Base-by-base conservation (phyloP, 352 stramenopile genomes). In the Thalassiosira livingstoniorum region DNA sequence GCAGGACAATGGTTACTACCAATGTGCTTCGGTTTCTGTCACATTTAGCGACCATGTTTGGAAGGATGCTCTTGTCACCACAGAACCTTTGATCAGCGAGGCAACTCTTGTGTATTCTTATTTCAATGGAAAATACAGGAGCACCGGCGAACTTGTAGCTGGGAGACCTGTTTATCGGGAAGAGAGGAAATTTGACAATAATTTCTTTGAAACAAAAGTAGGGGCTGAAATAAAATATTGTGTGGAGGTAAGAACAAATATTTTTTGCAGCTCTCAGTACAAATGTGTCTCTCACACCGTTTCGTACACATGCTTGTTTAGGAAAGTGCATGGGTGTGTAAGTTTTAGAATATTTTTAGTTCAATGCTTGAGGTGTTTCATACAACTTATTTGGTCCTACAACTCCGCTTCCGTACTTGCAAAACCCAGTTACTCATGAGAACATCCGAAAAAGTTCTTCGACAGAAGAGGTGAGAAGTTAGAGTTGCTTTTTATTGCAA, bases 121-220 rank as follows among this genome's bases (percentile, higher is more conserved):
- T 67, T 85, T 85, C 29, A 85, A 76, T 54, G 77, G 77, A 15
- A 54, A 80, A 0, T 85, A 80, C 34, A 60, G 51, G 47, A 31
- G 27, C 47, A 61, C 75, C 31, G 61, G 62, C 21, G 64, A 47
- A 18, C 2, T 21, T 15, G 31, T 4, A 45, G 62, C 42, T 55
- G 27, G 27, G 23, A 29, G 42, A 34, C 42, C 57, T 42, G 45
- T 82, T 1, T 82, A 76, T 47, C n/a, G 53, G 4, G 66, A 82
- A 25, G 42, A 73, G 54, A 82, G 55, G 7, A 82, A 82, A 35
- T 51, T 62, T 37, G 29, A 64, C 61, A 35, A 27, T 7, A 60
- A 10, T 15, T 23, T 11, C 1, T 82, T 65, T 42, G 25, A 71
- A 10, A 54, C 15, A 51, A 31, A 18, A 3, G 15, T 54, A 55